Percentiles rank a stretch among this genome's conserved stretches.
phyloP scores from a whole-genome alignment of 225 moss, liverwort and hornwort species.

The Straminergon stramineum region DNA sequence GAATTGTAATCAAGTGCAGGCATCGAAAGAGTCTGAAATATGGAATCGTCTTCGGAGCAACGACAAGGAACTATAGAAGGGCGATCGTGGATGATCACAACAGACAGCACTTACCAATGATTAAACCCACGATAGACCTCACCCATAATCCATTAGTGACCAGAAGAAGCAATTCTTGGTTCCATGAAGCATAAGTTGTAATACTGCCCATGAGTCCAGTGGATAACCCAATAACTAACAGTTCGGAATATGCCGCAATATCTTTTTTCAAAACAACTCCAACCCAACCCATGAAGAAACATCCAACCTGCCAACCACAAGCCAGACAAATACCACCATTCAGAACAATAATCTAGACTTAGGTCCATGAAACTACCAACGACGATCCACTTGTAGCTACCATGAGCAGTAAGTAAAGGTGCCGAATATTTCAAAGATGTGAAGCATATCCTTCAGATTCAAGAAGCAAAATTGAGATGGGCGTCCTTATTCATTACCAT shows the following conservation, averaged over 20 bases:
- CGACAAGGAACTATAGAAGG: not conserved
- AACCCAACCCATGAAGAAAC: slow-evolving; percentile 98
- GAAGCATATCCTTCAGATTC: not conserved
- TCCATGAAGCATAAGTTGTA: slow-evolving; percentile 88
- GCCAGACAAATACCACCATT: not conserved
- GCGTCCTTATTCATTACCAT: slow-evolving; percentile 28
- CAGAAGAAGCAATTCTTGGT: slow-evolving; percentile 55
- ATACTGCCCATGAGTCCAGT: slow-evolving; percentile 99
- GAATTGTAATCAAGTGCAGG: not conserved
- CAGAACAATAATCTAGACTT: not conserved
- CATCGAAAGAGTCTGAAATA: not conserved
- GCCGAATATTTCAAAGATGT: not conserved
- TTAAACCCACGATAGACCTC: slow-evolving; percentile 50
- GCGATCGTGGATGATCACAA: not conserved
- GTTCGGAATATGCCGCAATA: slow-evolving; percentile 63
- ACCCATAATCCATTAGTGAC: slow-evolving; percentile 58
- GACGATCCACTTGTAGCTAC: not conserved
- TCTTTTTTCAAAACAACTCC: slow-evolving; percentile 86
- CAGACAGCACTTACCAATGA: slow-evolving; percentile 48
- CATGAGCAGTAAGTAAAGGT: not conserved
- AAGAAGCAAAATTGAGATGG: not conserved
- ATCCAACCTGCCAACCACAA: slow-evolving; percentile 64
- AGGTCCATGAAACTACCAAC: not conserved
- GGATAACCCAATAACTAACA: slow-evolving; percentile 75
- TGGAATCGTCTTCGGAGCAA: not conserved